Base-by-base conservation (phyloP, 352 stramenopile genomes). In the Phytophthora pluvialis region DNA sequence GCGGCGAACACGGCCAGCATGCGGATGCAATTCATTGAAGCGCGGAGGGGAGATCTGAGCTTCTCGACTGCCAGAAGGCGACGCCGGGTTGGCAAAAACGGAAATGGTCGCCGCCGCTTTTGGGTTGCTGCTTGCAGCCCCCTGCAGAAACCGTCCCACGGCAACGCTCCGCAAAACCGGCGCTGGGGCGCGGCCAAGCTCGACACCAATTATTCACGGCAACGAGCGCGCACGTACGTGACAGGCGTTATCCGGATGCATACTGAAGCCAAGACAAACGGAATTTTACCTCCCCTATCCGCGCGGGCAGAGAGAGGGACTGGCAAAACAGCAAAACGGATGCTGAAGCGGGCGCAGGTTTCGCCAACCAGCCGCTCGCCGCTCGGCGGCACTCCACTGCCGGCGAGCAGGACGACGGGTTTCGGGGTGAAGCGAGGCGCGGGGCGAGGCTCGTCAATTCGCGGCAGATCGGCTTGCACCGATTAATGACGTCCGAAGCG, bases 21-120 rank as follows among this genome's bases (percentile, higher is more conserved):
- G 26, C 68, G 73, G 29, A 81, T 55, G 33, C 46, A 60, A 75
- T 86, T 74, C 80, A 89, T 89, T 48, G 25, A 62, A 38, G 36
- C 16, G 47, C 45, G 4, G 15, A 29, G 53, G n/a, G 18, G 3
- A 33, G 1, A 12, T 25, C 29, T 7, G 12, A 5, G 40, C 42
- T 62, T 51, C 56, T 63, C n/a, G 39, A 61, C 35, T 48, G 50
- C 15, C 48, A 39, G 31, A 57, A 39, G 15, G 36, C 52, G 58
- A 44, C 51, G 21, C 8, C 25, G 8, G 21, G 56, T 25, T 44
- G 49, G 67, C 45, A 69, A 72, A 75, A 72, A 33, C 44, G 16
- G 31, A 72, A 75, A 75, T 74, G 66, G 29, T 53, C 31, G 9
- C 13, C 2, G n/a, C 12, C 38, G 64, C n/a, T n/a, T n/a, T 60